Evolutionary conservation across 306 rosid species (phyloP).

Genomic region (Pueraria montana): DNA sequence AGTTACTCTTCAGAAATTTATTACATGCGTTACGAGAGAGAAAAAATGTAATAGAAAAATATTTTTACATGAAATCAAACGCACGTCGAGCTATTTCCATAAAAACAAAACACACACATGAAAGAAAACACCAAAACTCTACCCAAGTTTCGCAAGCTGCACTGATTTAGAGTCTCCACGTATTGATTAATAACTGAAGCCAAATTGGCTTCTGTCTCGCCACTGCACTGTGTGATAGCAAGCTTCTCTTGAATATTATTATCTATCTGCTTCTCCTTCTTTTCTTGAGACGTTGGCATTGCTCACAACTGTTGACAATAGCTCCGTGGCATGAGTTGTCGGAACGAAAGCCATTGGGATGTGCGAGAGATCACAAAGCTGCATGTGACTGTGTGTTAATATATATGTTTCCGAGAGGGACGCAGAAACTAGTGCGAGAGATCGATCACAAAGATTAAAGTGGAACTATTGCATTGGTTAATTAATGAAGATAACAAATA

Average conservation of each 20-base stretch:
- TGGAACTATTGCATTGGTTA: too few species aligned
- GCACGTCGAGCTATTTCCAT: too few species aligned
- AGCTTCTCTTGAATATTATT: not conserved
- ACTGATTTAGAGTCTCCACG: not conserved
- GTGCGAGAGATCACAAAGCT: not conserved
- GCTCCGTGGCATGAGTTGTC: not conserved
- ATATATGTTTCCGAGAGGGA: too few species aligned
- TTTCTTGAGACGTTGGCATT: not conserved
- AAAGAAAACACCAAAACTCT: not conserved
- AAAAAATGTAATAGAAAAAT: too few species aligned
- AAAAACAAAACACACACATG: too few species aligned
- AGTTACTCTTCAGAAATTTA: too few species aligned
- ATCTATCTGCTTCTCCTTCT: not conserved
- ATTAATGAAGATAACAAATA: too few species aligned
- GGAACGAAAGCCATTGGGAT: not conserved
- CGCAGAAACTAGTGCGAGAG: too few species aligned
- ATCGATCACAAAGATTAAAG: too few species aligned
- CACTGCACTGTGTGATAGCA: not conserved
- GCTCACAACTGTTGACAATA: not conserved
- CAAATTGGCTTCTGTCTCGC: constrained; percentile 18
- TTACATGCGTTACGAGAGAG: too few species aligned
- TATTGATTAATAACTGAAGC: not conserved
- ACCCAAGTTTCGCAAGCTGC: constrained; percentile 21
- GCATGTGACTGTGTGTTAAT: not conserved
- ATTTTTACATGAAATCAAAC: too few species aligned